These are phyloP conservation scores for Schoenoplectus triqueter DNA, from an alignment of 202 grass and related monocot genomes.

Conservation along the genomic window DNA sequence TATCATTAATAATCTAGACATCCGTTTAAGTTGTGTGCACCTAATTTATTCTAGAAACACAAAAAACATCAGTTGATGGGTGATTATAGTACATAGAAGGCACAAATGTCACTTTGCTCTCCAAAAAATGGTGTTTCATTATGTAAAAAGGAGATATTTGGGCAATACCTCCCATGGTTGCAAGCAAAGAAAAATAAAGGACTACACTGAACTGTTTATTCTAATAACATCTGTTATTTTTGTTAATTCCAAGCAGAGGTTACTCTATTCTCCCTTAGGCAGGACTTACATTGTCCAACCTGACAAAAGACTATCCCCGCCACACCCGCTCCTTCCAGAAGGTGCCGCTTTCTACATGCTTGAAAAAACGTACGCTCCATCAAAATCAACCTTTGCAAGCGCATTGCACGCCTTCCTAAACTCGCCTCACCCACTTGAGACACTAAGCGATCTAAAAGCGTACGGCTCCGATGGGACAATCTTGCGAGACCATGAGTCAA, in stretches of 20 bases:
- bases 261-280: constrained; percentile 87
- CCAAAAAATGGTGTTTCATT: not conserved
- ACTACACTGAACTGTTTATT: not conserved
- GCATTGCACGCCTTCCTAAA: constrained; percentile 86
- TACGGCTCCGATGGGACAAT: constrained; percentile 86
- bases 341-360: constrained; percentile 74
- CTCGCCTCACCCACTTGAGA: constrained; percentile 98
- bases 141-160: not conserved
- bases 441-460: constrained; percentile 74
- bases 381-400: constrained; percentile 52
- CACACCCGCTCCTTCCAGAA: constrained; percentile 77
- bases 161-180: not conserved
- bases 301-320: constrained; percentile 58
- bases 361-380: constrained; percentile 39
- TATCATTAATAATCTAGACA: not conserved
- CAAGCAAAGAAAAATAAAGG: not conserved
- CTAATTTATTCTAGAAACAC: not conserved
- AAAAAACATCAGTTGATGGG: not conserved
- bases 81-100: not conserved
- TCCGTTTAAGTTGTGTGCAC: not conserved
- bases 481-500: constrained; percentile 90
- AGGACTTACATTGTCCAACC: constrained; percentile 89
- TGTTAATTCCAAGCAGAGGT: constrained; percentile 41
- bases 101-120: not conserved
- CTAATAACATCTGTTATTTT: not conserved